These are phyloP conservation scores for Arabidopsis arenosa DNA, from an alignment of 345 rosid genomes.

Conservation along the genomic window DNA sequence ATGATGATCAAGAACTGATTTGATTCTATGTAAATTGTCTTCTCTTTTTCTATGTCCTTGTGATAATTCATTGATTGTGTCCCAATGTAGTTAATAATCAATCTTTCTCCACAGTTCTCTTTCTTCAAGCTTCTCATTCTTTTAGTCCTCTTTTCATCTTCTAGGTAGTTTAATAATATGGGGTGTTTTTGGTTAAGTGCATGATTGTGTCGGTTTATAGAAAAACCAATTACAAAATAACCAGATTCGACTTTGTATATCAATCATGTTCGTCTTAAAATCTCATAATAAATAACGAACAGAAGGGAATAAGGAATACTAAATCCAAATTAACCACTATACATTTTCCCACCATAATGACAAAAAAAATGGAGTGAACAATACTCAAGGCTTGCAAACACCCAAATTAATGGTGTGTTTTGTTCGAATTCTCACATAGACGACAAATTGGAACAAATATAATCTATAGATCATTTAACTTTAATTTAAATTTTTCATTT, in stretches of 20 bases:
- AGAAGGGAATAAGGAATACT: background rate
- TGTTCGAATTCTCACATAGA: background rate
- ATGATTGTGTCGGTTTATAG: conserved; percentile 13
- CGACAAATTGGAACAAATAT: background rate
- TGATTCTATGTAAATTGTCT: conserved; percentile 31
- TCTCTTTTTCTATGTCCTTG: conserved; percentile 9
- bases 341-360: background rate
- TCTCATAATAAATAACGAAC: conserved; percentile 3
- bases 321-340: background rate
- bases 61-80: conserved; percentile 34
- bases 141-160: background rate
- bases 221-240: background rate
- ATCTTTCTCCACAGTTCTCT: conserved; percentile 6
- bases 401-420: background rate
- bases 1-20: conserved; percentile 29
- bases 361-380: background rate
- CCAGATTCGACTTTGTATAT: conserved; percentile 2
- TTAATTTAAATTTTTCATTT: no score
- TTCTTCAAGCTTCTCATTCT: conserved; percentile 19
- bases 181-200: background rate
- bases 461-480: background rate
- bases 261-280: background rate
- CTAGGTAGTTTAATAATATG: conserved; percentile 14
- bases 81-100: conserved; percentile 28
- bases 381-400: conserved; percentile 10